phyloP scores from a whole-genome alignment of 2,329 filamentous ascomycete species.

The Microdochium trichocladiopsis region DNA sequence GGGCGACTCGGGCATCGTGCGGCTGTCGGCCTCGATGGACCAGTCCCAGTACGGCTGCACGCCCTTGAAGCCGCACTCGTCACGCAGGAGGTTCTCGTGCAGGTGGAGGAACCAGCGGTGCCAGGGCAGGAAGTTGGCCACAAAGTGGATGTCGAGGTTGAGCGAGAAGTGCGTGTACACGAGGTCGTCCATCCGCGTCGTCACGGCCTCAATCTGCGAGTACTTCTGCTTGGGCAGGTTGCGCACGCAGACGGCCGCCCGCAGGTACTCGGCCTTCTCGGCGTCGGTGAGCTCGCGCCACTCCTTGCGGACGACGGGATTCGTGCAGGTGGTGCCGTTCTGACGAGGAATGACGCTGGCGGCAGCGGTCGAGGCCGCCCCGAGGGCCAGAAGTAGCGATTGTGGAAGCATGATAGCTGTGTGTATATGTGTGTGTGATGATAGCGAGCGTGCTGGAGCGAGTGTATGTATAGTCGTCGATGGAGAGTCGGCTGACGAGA shows the following conservation, averaged over 20 bases:
- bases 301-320: neutral
- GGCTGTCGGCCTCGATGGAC: conserved; percentile 16
- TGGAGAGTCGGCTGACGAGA: neutral
- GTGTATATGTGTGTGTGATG: neutral
- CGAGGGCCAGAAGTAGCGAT: neutral
- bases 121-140: conserved; percentile 16
- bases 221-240: neutral
- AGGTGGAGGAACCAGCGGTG: conserved; percentile 17
- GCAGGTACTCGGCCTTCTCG: neutral
- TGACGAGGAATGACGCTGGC: neutral
- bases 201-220: neutral
- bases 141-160: neutral
- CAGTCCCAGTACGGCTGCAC: conserved; percentile 9
- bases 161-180: neutral
- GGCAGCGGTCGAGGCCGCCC: neutral
- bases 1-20: neutral
- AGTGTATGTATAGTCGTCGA: neutral
- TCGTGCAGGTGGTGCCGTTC: neutral
- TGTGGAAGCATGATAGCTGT: neutral
- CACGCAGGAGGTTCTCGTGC: conserved; percentile 17
- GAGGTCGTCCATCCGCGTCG: neutral
- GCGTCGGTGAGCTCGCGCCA: neutral
- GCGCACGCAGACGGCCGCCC: neutral
- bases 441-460: neutral
- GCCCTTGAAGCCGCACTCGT: conserved; percentile 19